Evolutionary conservation across 2,329 filamentous ascomycete genomes (phyloP), one percentile per base, ranked within the genome.

Genomic region (Ophiocordyceps camponoti-floridani): DNA sequence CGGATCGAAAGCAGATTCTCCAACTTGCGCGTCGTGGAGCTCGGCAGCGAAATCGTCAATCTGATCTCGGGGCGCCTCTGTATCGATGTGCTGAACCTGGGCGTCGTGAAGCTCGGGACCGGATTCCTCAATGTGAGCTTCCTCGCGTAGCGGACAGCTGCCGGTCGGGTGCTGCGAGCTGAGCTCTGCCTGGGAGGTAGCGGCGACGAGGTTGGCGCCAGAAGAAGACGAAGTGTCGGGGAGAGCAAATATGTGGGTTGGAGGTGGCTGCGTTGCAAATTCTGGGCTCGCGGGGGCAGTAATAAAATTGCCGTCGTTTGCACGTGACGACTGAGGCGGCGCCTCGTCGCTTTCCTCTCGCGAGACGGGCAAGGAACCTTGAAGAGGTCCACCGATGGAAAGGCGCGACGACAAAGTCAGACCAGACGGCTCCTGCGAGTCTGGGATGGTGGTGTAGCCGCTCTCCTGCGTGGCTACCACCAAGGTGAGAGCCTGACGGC

Each of bases 361-460:
- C 14, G 18, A 28, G 23, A 19, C n/a, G 8, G 18, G 23, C 11
- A 12, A 23, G 2, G 18, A 4, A 12, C 14, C 31, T 23, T 41
- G 42, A 12, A 14, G 38, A 6, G 27, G 18, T 23, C 10, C 26
- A 7, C 16, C 35, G n/a, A 18, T 16, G 11, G 23, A 30, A 28
- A 40, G 8, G 14, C 33, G 35, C 7, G 7, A 27, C 4, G 53
- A 48, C 46, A 49, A 53, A 12, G 50, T 49, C 44, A 51, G 52
- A 11, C 50, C 52, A n/a, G 57, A 57, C 10, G 48, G 49, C 31
- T 63, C 65, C 47, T 69, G 64, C 1, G 67, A 70, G 47, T 69
- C 66, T 0, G 64, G 64, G 23, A 70, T 63, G 4, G 62, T 67
- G 23, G 62, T 67, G 26, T 50, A 50, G 44, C 59, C 56, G 46